These are phyloP conservation scores for Cyclostephanos tholiformis DNA, from an alignment of 108 stramenopile species.

Conservation along the genomic window DNA sequence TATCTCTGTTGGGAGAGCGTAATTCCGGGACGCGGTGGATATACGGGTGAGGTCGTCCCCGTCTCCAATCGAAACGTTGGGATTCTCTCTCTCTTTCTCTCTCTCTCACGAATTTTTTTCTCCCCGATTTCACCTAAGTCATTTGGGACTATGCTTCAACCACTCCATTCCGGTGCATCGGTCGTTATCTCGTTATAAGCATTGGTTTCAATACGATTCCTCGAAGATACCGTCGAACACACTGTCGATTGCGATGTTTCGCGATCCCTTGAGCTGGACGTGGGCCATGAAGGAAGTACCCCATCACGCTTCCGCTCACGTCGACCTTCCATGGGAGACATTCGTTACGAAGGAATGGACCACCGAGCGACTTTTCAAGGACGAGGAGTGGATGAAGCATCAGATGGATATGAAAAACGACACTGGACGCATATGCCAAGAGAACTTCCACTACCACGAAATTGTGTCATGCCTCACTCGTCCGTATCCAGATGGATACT, in stretches of 20 bases:
- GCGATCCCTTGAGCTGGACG: constrained; percentile 83
- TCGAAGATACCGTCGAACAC: constrained; percentile 56
- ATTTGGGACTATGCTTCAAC: constrained; percentile 64
- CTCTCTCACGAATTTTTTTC: too few relatives aligned
- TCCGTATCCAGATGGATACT: constrained; percentile 65
- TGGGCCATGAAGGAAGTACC: constrained; percentile 62
- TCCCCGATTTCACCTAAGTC: too few relatives aligned
- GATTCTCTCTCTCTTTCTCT: too few relatives aligned
- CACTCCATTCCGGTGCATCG: constrained; percentile 55
- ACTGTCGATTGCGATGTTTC: constrained; percentile 81
- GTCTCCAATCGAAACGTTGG: too few relatives aligned
- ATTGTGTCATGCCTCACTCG: constrained; percentile 64
- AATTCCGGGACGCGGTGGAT: constrained; percentile 89
- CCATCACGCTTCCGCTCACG: constrained; percentile 50
- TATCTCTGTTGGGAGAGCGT: constrained; percentile 79
- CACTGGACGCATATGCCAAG: constrained; percentile 59
- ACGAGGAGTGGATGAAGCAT: constrained; percentile 45
- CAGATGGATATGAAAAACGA: constrained; percentile 40
- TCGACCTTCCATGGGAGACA: constrained; percentile 65
- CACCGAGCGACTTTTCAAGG: constrained; percentile 72
- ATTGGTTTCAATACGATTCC: constrained; percentile 72
- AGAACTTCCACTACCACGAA: constrained; percentile 78
- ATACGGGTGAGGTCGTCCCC: constrained; percentile 67
- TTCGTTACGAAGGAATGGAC: constrained; percentile 83
- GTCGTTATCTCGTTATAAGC: constrained; percentile 82